phyloP scores from a whole-genome alignment of 495 filamentous ascomycete genomes.

The Annulohypoxylon bovei region DNA sequence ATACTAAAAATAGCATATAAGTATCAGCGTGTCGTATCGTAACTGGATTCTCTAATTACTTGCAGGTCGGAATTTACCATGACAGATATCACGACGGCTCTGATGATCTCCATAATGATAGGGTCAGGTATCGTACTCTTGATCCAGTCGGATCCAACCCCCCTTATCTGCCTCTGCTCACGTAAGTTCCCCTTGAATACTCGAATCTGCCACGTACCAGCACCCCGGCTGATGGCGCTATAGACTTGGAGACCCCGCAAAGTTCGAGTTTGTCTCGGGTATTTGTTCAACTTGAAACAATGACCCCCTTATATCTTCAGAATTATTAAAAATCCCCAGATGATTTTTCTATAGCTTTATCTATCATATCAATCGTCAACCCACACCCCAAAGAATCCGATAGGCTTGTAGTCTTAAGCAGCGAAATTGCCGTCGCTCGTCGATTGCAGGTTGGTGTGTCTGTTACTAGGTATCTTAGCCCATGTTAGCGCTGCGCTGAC shows the following conservation, averaged over 20 bases:
- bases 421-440: neutral
- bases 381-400: neutral
- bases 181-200: neutral
- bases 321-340: neutral
- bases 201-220: neutral
- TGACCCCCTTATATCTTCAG: neutral
- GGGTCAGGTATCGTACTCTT: neutral
- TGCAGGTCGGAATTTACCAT: neutral
- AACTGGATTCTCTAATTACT: neutral
- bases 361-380: neutral
- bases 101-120: neutral
- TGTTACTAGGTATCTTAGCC: neutral
- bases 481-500: neutral
- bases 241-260: neutral
- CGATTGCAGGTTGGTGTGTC: neutral
- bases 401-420: neutral
- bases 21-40: neutral
- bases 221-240: constrained; percentile 1
- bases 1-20: neutral
- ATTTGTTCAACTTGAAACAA: neutral
- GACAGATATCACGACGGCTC: neutral
- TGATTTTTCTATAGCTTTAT: neutral
- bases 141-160: neutral
- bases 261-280: neutral
- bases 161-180: constrained; percentile 1